Percentiles rank a stretch among this genome's conserved stretches.
Conservation (phyloP, 306 rosid genomes). For the Coriaria nepalensis region DNA sequence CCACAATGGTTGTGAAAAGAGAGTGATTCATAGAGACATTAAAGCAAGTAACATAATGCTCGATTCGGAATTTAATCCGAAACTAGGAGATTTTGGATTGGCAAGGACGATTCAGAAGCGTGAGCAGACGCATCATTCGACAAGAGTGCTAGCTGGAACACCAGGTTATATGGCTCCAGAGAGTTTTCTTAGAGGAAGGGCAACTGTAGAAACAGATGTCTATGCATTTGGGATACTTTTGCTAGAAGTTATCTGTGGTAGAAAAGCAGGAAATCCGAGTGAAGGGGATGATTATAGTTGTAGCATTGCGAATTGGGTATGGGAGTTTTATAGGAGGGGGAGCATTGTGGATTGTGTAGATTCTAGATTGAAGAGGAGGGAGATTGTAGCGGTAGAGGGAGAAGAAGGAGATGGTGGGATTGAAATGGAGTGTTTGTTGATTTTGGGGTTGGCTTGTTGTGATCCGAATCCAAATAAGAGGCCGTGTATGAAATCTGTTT, state of each 20-base stretch:
- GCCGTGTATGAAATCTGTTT: conserved; percentile 49
- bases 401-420: too few species aligned
- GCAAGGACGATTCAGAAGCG: conserved; percentile 45
- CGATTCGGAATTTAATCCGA: conserved; percentile 40
- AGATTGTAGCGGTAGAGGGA: conserved; percentile 11
- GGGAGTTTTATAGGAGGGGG: conserved; percentile 42
- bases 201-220: conserved; percentile 62
- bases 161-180: conserved; percentile 87
- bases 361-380: conserved; percentile 18
- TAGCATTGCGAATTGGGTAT: conserved; percentile 50
- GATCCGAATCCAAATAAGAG: conserved; percentile 65
- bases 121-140: conserved; percentile 53
- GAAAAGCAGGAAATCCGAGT: conserved; percentile 31
- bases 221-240: conserved; percentile 65
- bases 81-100: conserved; percentile 66
- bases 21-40: conserved; percentile 66
- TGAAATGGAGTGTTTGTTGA: conserved; percentile 23
- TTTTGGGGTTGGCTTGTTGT: conserved; percentile 65
- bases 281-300: conserved; percentile 30
- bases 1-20: conserved; percentile 52
- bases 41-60: conserved; percentile 70
- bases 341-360: conserved; percentile 31
- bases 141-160: conserved; percentile 66
- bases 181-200: conserved; percentile 44
- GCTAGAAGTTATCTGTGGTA: conserved; percentile 51